These are phyloP conservation scores for Capronia coronata DNA, from an alignment of 2,329 filamentous ascomycete species.

Conservation along the genomic window DNA sequence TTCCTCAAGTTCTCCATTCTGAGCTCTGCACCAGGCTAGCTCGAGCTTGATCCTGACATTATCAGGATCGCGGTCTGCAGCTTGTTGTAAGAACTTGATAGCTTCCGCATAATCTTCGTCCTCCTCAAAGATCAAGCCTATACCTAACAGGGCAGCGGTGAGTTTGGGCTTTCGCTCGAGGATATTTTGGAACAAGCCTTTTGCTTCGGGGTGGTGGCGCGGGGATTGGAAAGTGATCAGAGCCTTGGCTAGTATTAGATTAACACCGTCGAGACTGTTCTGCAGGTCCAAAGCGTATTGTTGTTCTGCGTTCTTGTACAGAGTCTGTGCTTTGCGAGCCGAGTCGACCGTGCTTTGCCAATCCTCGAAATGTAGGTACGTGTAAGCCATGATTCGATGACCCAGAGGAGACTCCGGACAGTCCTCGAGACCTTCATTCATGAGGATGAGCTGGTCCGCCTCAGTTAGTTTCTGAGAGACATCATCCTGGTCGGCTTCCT, in stretches of 20 bases:
- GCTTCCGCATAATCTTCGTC: conserved; percentile 82
- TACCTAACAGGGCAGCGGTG: conserved; percentile 75
- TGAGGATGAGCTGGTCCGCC: conserved; percentile 73
- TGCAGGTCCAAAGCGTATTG: conserved; percentile 64
- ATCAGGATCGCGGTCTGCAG: conserved; percentile 62
- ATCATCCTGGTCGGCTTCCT: conserved; percentile 44
- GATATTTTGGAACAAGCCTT: conserved; percentile 74
- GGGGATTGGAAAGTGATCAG: conserved; percentile 87
- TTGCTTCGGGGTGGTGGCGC: conserved; percentile 81
- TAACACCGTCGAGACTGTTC: conserved; percentile 67
- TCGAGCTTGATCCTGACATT: conserved; percentile 80
- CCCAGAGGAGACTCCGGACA: conserved; percentile 68
- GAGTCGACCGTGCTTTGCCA: conserved; percentile 73
- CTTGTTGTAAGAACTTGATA: conserved; percentile 70
- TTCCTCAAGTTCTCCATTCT: conserved; percentile 65
- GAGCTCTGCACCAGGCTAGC: conserved; percentile 83
- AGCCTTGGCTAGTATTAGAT: conserved; percentile 73
- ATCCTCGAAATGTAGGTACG: conserved; percentile 79
- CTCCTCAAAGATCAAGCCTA: conserved; percentile 87
- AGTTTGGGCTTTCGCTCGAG: conserved; percentile 68
- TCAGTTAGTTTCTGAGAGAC: conserved; percentile 54
- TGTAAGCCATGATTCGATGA: conserved; percentile 74
- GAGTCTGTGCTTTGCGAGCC: conserved; percentile 39
- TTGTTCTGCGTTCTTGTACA: conserved; percentile 19
- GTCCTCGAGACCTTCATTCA: conserved; percentile 63